Evolutionary conservation across 1,139 yeast genomes (phyloP).

Genomic region (Magnusiomyces clavatus): DNA sequence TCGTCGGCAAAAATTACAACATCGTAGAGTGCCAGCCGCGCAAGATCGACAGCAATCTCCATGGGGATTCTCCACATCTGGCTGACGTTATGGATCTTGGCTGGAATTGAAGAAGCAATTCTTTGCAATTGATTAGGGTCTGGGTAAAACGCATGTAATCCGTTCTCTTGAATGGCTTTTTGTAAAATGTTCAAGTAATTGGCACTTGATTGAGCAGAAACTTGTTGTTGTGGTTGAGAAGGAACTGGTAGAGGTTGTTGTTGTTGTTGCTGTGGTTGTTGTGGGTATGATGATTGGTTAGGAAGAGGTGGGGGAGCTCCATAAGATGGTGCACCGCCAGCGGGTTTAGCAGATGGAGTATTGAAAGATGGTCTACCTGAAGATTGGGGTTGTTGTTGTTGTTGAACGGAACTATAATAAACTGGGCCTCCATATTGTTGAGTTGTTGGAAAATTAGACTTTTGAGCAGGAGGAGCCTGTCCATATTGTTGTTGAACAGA

Average conservation of each 20-base stretch:
- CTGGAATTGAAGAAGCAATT: slow-evolving; percentile 21
- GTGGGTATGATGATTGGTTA: neutral
- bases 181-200: slow-evolving; percentile 20
- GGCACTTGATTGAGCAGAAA: slow-evolving; percentile 1
- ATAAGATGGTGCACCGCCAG: neutral
- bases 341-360: neutral
- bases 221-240: neutral
- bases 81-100: slow-evolving; percentile 21
- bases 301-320: neutral
- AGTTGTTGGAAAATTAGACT: neutral
- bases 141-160: slow-evolving; percentile 26
- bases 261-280: neutral
- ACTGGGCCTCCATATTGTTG: slow-evolving; percentile 1
- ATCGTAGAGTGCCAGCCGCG: slow-evolving; percentile 28
- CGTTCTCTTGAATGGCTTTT: slow-evolving; percentile 26
- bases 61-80: slow-evolving; percentile 26
- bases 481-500: slow-evolving; percentile 6
- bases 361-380: neutral
- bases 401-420: neutral
- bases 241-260: neutral
- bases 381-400: neutral
- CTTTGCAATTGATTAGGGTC: slow-evolving; percentile 25
- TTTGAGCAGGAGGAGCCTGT: neutral
- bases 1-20: slow-evolving; percentile 29
- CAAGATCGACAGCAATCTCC: slow-evolving; percentile 27